Conservation (phyloP, 805 yeast genomes). For the Zygoascus biomembranicola region DNA sequence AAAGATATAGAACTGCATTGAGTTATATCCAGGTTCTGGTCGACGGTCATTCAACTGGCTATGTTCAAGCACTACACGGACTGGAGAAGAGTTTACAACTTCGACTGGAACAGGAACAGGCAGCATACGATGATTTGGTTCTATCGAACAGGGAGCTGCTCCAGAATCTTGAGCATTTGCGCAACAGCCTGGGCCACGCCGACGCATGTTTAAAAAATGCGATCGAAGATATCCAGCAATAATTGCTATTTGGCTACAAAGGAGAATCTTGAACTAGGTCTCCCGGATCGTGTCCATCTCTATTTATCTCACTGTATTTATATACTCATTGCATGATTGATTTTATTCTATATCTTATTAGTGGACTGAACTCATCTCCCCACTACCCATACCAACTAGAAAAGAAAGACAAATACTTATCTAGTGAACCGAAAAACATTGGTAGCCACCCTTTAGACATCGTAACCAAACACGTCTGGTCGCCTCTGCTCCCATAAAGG, state of each 20-base stretch:
- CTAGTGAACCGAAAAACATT: too few species aligned
- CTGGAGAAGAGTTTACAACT: slow-evolving; percentile 10
- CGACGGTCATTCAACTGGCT: slow-evolving; percentile 4
- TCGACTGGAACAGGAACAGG: slow-evolving; percentile 15
- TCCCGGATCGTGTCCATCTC: too few species aligned
- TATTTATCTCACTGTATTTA: too few species aligned
- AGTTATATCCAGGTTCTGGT: slow-evolving; percentile 6
- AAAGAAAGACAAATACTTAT: too few species aligned
- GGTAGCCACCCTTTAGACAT: neutral
- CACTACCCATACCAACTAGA: too few species aligned
- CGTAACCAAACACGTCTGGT: slow-evolving; percentile 44
- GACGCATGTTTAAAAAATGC: neutral
- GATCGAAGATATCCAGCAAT: neutral
- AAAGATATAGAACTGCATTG: slow-evolving; percentile 12
- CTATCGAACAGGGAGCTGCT: slow-evolving; percentile 5
- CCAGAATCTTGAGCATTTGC: slow-evolving; percentile 2
- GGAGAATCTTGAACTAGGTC: too few species aligned
- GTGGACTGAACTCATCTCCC: too few species aligned
- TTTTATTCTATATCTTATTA: too few species aligned
- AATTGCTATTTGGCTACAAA: too few species aligned
- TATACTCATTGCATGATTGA: too few species aligned
- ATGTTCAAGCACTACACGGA: slow-evolving; percentile 3
- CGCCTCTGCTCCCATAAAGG: slow-evolving; percentile 72
- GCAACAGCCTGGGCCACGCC: neutral
- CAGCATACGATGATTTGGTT: slow-evolving; percentile 7